Evolutionary conservation across 1,139 yeast species (phyloP), one percentile per base, ranked within the genome.

Genomic region (Taphrina deformans): DNA sequence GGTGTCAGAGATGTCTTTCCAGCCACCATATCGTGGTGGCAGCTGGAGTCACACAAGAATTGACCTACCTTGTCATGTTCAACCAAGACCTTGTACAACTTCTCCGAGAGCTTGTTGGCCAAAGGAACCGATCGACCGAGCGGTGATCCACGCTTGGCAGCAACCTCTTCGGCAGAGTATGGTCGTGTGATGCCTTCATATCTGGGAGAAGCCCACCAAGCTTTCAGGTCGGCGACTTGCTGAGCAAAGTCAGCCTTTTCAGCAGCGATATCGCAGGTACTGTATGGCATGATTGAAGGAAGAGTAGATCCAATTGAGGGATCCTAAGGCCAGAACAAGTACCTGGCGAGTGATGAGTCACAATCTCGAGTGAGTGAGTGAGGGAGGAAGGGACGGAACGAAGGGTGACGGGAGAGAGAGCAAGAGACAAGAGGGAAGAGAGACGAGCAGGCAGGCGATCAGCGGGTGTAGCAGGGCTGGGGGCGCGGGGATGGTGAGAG

Each of bases 161-260:
- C 98, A 74, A 92, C 90, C 72, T 90, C 96, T 76, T 86, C 91
- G 45, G 97, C 89, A 64, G 89, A 77, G 79, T 92, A 93, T 75
- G 88, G 88, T 77, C 99, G 87, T 80, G 86, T 89, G 74, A 96
- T 88, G 74, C 86, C 84, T 69, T 79, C 79, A 96, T 96, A 92
- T 78, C 99, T 88, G 69, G 96, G 95, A 73, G 87, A 83, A 10
- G 87, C 74, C 98, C 98, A 92, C 98, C 98, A 92, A 74, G 85
- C 75, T 70, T 86, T 83, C 73, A 92, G 86, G 62, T 85, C 88
- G 60, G 82, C 80, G 68, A 89, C 88, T 76, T 90, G 91, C 62
- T 80, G 77, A 73, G 87, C 84, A 82, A 82, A 89, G 74, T 79
- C 80, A 70, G 76, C 76, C 73, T 87, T 89, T 78, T 88, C 93